Base-by-base conservation (phyloP, 2,329 filamentous ascomycete genomes). In the Sclerotinia minor region DNA sequence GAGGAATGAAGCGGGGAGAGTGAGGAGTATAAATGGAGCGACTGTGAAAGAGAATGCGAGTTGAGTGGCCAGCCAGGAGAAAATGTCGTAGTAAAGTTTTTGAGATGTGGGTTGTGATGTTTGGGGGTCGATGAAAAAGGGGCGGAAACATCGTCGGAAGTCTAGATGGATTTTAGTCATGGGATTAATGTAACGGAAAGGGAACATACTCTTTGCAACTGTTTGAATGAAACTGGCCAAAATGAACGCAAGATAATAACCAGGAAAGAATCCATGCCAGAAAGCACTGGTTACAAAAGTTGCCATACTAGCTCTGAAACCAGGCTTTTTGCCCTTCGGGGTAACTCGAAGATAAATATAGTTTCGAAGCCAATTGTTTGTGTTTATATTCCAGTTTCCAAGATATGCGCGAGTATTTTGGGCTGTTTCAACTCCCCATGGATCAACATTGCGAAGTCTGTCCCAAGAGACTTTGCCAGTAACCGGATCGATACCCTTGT, bases 261-360 rank as follows among this genome's bases (percentile, higher is more conserved):
- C 95, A 0, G 95, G 94, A 73, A 96, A 96, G 80, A 99, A 99
- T 41, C 95, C 95, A 76, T 99, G 95, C 95, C 95, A 99, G 73
- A 98, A 89, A 3, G 95, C 94, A 76, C 93, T 97, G 26, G 95
- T 98, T 8, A 88, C 86, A 77, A 99, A 99, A 0, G 95, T 99
- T 45, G 93, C 92, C 81, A 99, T 81, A 75, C 91, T 98, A 63
- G 95, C 95, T 69, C 94, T 86, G 82, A 99, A 99, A 1, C 95
- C 95, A 13, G 95, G 95, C 79, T 98, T 99, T 83, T 93, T 95
- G 65, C 95, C 95, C 73, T 91, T 91, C 0, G 95, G 95, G 0
- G 95, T 99, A 3, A 99, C 95, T 32, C 95, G 89, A 59, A 99
- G 84, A 77, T 98, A 99, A 73, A 99, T 85, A 77, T 97, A 99